phyloP scores from a whole-genome alignment of 345 rosid species.

The Citrus australasica region DNA sequence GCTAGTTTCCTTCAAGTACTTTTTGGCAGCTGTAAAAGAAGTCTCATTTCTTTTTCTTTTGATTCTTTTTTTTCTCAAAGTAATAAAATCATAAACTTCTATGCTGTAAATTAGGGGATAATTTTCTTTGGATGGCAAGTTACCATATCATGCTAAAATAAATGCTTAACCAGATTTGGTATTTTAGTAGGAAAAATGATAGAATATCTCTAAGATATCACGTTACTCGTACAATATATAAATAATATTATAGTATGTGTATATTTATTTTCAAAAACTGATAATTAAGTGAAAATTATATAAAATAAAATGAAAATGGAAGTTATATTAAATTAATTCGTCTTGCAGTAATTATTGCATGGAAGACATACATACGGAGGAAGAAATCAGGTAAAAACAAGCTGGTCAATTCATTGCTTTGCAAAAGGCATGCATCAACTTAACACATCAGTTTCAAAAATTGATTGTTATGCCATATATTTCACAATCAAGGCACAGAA shows the following conservation, averaged over 20 bases:
- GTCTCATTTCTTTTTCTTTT: too few relatives aligned
- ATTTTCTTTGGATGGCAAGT: not conserved
- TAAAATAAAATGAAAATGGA: not conserved
- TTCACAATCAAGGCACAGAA: not conserved
- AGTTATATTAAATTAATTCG: not conserved
- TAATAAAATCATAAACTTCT: too few relatives aligned
- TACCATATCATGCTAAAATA: not conserved
- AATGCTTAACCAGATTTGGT: too few relatives aligned
- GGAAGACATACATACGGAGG: not conserved
- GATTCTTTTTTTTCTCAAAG: too few relatives aligned
- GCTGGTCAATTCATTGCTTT: not conserved
- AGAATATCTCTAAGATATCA: too few relatives aligned
- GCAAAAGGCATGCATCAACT: not conserved
- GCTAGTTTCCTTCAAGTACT: not conserved
- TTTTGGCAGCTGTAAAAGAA: too few relatives aligned
- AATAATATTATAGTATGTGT: too few relatives aligned
- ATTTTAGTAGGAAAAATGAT: too few relatives aligned
- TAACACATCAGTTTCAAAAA: not conserved
- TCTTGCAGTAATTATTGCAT: not conserved
- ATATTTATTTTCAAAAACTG: fast-evolving
- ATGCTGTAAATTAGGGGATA: too few relatives aligned
- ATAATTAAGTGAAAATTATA: too few relatives aligned
- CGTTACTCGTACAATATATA: too few relatives aligned
- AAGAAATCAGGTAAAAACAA: not conserved
- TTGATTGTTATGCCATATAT: not conserved